Percentiles rank a stretch among this genome's conserved stretches.
Conservation (phyloP, 306 rosid genomes). For the Malus sieversii region DNA sequence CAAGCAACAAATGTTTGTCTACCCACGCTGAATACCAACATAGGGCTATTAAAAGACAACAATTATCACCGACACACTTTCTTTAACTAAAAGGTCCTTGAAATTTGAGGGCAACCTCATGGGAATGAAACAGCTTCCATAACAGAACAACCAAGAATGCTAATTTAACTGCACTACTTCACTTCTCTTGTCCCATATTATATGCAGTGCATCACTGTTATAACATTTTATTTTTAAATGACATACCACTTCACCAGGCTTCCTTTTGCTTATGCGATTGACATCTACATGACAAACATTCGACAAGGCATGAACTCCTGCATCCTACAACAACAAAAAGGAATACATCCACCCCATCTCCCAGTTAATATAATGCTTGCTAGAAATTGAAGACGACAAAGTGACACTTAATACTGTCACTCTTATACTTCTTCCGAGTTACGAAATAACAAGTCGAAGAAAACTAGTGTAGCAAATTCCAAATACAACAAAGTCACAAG, state of each 20-base stretch:
- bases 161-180: not conserved
- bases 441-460: not conserved
- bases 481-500: not conserved
- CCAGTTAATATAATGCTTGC: not conserved
- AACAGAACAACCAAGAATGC: not conserved
- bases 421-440: not conserved
- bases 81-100: not conserved
- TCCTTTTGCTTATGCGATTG: slow-evolving; percentile 84
- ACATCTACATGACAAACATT: slow-evolving; percentile 89
- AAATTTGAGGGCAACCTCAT: not conserved
- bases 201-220: not conserved
- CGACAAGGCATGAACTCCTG: slow-evolving; percentile 95
- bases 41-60: not conserved
- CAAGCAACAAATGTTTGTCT: not conserved
- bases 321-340: slow-evolving; percentile 52
- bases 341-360: not conserved
- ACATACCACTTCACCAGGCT: slow-evolving; percentile 84
- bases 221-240: not conserved
- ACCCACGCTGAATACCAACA: not conserved
- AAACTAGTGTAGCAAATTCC: not conserved
- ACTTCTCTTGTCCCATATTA: not conserved
- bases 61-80: not conserved
- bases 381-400: not conserved
- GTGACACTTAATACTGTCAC: not conserved
- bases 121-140: not conserved